Base-by-base conservation (phyloP, 1,139 yeast genomes). In the Yamadazyma mexicana region DNA sequence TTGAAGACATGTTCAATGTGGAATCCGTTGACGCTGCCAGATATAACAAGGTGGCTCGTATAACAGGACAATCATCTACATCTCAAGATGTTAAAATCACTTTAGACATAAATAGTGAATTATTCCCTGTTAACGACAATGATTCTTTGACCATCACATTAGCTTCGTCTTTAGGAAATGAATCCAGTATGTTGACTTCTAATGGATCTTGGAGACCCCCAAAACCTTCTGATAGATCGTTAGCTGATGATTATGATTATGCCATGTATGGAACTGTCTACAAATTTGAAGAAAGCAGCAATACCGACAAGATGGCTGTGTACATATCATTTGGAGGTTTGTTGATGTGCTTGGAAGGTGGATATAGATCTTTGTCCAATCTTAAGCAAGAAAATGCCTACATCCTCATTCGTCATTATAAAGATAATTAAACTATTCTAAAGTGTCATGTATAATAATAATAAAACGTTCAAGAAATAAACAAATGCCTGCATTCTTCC, bases 201-300 rank as follows among this genome's bases (percentile, higher is more conserved):
- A 79, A 80, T 48, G 83, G 87, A 27, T 81, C 88, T 14, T 92
- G 98, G 98, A 83, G 97, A 69, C 91, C 92, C 3, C 95, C 96
- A 32, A 86, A 79, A 62, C 76, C 85, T 11, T 87, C 83, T 43
- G 96, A 89, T 52, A 77, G 84, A 54, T 79, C 94, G 2, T 74
- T 92, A 57, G 96, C 97, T 45, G 98, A 92, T 59, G 98, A 92
- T 58, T 92, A 89, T 66, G 98, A 94, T 61, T 94, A 94, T 56
- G 98, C 92, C 52, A 92, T 92, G 98, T 84, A 91, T 62, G 99
- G 99, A 43, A 91, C 97, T 12, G 95, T 94, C 35, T 94, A 94
- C 73, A 89, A 92, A 63, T 92, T 94, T 59, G 97, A 92, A 61
- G 98, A 92, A 66, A 82, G 84, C 48, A 69, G 77, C 33, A 84